These are phyloP conservation scores for Torulaspora pretoriensis DNA, from an alignment of 1,139 yeast species.

Conservation along the genomic window DNA sequence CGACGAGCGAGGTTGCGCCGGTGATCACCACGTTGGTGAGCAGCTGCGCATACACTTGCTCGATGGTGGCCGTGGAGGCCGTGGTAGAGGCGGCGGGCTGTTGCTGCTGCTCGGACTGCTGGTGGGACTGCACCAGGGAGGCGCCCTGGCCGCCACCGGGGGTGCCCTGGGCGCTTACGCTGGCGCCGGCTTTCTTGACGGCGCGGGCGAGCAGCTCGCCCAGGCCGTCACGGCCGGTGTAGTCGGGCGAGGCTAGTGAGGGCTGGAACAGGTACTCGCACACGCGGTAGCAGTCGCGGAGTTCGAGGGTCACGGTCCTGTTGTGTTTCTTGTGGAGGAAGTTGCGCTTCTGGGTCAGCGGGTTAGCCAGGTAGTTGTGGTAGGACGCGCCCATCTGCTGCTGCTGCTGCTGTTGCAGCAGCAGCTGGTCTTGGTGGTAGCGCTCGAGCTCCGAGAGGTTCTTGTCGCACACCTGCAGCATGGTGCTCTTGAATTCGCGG, in stretches of 20 bases:
- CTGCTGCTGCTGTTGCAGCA: slow-evolving; percentile 15
- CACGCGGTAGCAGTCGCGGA: slow-evolving; percentile 26
- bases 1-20: slow-evolving; percentile 58
- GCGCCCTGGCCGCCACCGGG: slow-evolving; percentile 19
- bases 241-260: slow-evolving; percentile 17
- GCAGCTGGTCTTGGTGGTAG: slow-evolving; percentile 27
- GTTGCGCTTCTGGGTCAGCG: slow-evolving; percentile 25
- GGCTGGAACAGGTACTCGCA: slow-evolving; percentile 34
- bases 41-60: slow-evolving; percentile 30
- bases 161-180: slow-evolving; percentile 21
- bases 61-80: slow-evolving; percentile 16
- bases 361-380: slow-evolving; percentile 21
- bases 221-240: slow-evolving; percentile 26
- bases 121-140: slow-evolving; percentile 8
- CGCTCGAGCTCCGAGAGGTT: slow-evolving; percentile 29
- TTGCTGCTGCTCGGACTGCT: slow-evolving; percentile 1
- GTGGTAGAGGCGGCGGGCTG: slow-evolving; percentile 3
- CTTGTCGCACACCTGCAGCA: slow-evolving; percentile 32
- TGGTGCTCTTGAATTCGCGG: slow-evolving; percentile 30
- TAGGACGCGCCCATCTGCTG: slow-evolving; percentile 8
- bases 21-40: slow-evolving; percentile 62
- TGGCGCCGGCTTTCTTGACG: slow-evolving; percentile 32
- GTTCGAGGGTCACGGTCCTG: slow-evolving; percentile 25
- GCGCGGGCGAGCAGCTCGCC: slow-evolving; percentile 28
- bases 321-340: slow-evolving; percentile 20